Base-by-base conservation (phyloP, 257 asterid species). In the Craterostigma plantagineum region DNA sequence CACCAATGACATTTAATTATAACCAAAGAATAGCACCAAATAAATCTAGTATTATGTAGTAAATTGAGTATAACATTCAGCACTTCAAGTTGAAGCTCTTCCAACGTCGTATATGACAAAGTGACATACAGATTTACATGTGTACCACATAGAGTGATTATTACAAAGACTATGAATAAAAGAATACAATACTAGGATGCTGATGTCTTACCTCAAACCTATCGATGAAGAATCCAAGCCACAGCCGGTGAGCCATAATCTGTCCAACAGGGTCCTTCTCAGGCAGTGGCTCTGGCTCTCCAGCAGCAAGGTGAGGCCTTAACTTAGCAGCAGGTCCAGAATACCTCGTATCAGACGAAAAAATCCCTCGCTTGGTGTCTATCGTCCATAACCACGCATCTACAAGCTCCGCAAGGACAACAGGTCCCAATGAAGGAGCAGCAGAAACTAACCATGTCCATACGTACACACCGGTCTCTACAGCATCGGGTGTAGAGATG, bases 371-470 rank as follows among this genome's bases (percentile, higher is more conserved):
- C 70, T 75, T 90, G 12, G 99, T 90, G 69, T 90, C 99, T 47
- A 90, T 67, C 30, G 95, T 79, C 99, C 99, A 90, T 52, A 90
- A 64, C 99, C 99, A 90, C 50, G 95, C 94, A 72, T 90, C 99
- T 53, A 83, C 95, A 52, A 83, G 93, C 68, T 90, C 99, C 54
- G 95, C 77, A 59, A 90, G 99, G 65, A 90, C 91, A 49, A 80
- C 70, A 50, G 99, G 68, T 53, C 99, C 93, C 79, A 79, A 63
- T 61, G 72, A 81, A 62, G 95, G 99, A 55, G 99, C 92, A 59
- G 99, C 99, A 51, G 99, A 80, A 60, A 90, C 99, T 52, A 90
- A 59, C 99, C 99, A 90, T 35, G 94, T 83, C 95, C 99, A 90
- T 61, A 79, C 66, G 62, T 72, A 90, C 49, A 90, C 92, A 8